Evolutionary conservation across 768 basidiomycete genomes (phyloP), one percentile per base, ranked within the genome.

Genomic region (Chalciporus piperatus): DNA sequence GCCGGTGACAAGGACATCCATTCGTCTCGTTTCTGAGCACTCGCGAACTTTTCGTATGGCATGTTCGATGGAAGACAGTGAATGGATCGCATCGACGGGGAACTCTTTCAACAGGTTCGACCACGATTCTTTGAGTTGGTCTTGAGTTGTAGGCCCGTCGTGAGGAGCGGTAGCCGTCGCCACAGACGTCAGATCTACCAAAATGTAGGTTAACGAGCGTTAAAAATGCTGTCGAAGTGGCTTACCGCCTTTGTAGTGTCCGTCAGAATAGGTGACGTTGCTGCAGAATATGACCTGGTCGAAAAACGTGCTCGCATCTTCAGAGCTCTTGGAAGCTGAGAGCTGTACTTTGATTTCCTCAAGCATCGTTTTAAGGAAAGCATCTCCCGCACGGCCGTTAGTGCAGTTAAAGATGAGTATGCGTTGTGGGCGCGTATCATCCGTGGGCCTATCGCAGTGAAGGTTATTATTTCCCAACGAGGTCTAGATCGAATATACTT

Each of bases 341-440:
- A 89, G 73, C 46, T 77, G 83, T 4, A 63, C 62, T 7, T 73
- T 68, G 22, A 82, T 76, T 25, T 77, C 79, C 1, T 75, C 69
- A 41, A 85, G 68, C 17, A 96, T 75, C 1, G 79, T 70, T 12
- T 68, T 69, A 16, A 99, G 74, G 68, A 99, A 88, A 0, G 74
- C 68, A 19, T 77, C 67, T 1, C 91, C 94, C 12, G 92, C 89
- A 33, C 97, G 84, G 12, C 94, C 96, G 47, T 77, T 84, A 3
- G 94, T 97, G 71, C 94, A 98, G 69, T 99, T 99, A 74, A 99
- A 99, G 19, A 99, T 78, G 33, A 98, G 74, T 4, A 91, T 71
- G 20, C 91, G 82, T 22, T 55, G 62, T 22, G 69, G 65, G 39
- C 62, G 61, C 38, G 39, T 23, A 41, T 55, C 69, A 23, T 57